A percentile compares a stretch with the other conserved stretches of the same genome.
phyloP scores from a whole-genome alignment of 768 basidiomycete genomes.

The Exidia glandulosa region DNA sequence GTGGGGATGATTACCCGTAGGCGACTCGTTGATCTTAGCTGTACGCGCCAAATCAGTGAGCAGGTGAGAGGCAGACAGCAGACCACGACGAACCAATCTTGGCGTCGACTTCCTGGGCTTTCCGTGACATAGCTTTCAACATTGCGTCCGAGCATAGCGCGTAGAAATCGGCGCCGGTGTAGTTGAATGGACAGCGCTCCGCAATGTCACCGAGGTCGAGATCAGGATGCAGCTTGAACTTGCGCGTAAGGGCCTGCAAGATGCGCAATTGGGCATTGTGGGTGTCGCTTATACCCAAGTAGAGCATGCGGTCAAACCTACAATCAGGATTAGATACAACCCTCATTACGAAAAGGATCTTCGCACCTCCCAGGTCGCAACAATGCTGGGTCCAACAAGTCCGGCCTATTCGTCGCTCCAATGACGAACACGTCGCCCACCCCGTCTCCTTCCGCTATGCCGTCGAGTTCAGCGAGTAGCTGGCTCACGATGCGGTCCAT shows the following conservation, averaged over 20 bases:
- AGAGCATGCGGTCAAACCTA: conserved; percentile 95
- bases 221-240: conserved; percentile 69
- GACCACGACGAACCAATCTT: conserved; percentile 46
- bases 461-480: conserved; percentile 86
- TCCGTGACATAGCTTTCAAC: conserved; percentile 86
- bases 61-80: no score
- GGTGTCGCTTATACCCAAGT: conserved; percentile 83
- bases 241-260: conserved; percentile 80
- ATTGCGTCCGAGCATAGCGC: conserved; percentile 95
- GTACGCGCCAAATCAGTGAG: not conserved
- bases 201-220: conserved; percentile 57
- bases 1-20: conserved; percentile 37
- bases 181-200: conserved; percentile 76
- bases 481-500: conserved; percentile 98
- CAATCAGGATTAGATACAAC: not conserved
- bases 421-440: conserved; percentile 81
- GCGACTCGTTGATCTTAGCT: conserved; percentile 35
- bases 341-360: not conserved
- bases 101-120: conserved; percentile 66
- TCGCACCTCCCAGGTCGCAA: conserved; percentile 78
- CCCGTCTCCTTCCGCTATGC: conserved; percentile 57
- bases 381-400: conserved; percentile 80
- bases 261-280: conserved; percentile 81
- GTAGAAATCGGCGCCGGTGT: conserved; percentile 97
- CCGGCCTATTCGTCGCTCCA: conserved; percentile 91